Conservation (phyloP, 805 yeast species). For the Barnettozyma populi region DNA sequence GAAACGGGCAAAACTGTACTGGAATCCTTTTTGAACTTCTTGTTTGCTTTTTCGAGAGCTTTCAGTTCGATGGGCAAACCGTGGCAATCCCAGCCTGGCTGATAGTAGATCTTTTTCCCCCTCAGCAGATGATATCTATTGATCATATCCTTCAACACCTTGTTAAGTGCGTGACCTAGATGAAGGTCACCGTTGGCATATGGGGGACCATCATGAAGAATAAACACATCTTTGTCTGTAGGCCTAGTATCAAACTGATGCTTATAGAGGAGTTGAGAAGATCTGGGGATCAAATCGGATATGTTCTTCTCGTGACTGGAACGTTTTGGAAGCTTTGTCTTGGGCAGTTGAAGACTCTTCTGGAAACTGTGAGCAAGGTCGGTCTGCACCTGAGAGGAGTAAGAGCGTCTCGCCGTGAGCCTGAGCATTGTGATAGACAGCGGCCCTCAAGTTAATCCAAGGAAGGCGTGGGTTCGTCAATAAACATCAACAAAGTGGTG, state of each 20-base stretch:
- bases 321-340: conserved; percentile 60
- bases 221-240: conserved; percentile 41
- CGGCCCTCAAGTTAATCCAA: neutral
- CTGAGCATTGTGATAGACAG: conserved; percentile 3
- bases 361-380: conserved; percentile 23
- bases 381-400: neutral
- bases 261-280: conserved; percentile 56
- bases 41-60: conserved; percentile 49
- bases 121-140: conserved; percentile 60
- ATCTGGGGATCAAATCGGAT: conserved; percentile 41
- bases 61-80: conserved; percentile 95
- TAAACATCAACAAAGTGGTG: neutral
- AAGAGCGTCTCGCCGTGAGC: neutral
- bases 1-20: conserved; percentile 33
- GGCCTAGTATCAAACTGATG: conserved; percentile 44
- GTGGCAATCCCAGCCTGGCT: conserved; percentile 99
- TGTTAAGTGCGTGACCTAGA: conserved; percentile 88
- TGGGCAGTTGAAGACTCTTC: conserved; percentile 45
- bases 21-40: conserved; percentile 29
- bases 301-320: conserved; percentile 42
- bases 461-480: neutral
- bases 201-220: conserved; percentile 96
- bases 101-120: conserved; percentile 61
- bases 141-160: conserved; percentile 81
- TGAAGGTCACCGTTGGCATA: conserved; percentile 95